Evolutionary conservation across 2,329 filamentous ascomycete genomes (phyloP), one percentile per base, ranked within the genome.

Genomic region (Botryosphaeria dothidea): DNA sequence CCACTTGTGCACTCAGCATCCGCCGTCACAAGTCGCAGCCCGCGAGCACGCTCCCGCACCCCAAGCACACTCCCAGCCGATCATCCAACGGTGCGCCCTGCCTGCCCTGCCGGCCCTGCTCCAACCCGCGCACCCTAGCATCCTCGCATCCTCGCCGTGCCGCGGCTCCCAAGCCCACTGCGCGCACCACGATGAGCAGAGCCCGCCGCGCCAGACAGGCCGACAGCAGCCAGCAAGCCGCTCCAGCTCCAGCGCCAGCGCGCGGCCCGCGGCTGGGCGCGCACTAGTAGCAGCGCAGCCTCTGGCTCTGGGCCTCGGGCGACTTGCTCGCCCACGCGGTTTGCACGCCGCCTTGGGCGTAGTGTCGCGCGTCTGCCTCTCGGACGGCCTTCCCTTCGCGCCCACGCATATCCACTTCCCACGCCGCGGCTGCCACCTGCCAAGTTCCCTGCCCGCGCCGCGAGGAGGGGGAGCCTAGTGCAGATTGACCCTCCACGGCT

Each of bases 1-100:
- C 38, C 41, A 60, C 56, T 60, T 60, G 56, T 60, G 56, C 56
- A 60, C 56, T 60, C 56, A 60, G 56, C 56, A 57, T 41, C 52
- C 52, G 52, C 52, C 34, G 52, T 57, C 52, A 60, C 56, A 60
- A 60, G 56, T 60, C 41, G 41, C 38, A 19, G 54, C 54, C 38
- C 36, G 25, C 34, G n/a, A 36, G 51, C 51, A 56, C 54, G 49
- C 54, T 15, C n/a, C 29, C 54, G 43, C 36, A 21, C 36, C 5
- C 51, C 31, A 9, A 49, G 46, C 13, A 8, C 52, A n/a, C 23
- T 45, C 56, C 38, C 56, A 46, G 56, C 56, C 56, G 56, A 60
- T 60, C 56, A 34, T 31, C 56, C 56, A 60, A 60, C 56, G 56
- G 56, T 60, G 56, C 41, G 56, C 41, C 23, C 56, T 46, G 56